Conservation (phyloP, 768 basidiomycete genomes). For the Auriculariales sp. region DNA sequence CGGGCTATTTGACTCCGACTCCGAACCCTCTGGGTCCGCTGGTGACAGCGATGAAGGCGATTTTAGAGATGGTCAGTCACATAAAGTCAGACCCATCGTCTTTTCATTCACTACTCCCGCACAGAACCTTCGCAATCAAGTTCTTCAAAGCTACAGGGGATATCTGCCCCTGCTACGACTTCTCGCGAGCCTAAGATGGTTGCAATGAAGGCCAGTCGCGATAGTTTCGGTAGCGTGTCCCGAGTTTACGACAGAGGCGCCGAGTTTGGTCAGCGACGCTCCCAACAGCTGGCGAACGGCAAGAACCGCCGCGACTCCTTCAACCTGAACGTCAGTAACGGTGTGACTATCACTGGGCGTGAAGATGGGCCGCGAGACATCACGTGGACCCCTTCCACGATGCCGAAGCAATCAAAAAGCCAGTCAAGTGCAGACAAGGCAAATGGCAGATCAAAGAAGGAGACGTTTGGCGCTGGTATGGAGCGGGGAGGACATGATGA, state of each 20-base stretch:
- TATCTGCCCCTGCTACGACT: not conserved
- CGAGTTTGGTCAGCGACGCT: conserved; percentile 5
- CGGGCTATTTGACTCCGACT: conserved; percentile 15
- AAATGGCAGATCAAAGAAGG: conserved; percentile 37
- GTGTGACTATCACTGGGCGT: conserved; percentile 8
- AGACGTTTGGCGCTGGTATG: conserved; percentile 78
- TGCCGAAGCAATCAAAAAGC: conserved; percentile 16
- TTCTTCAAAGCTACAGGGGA: not conserved
- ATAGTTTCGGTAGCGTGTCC: not conserved
- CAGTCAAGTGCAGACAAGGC: conserved; percentile 21
- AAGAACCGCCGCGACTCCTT: conserved; percentile 31
- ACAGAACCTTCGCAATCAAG: not conserved
- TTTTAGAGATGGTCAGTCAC: conserved; percentile 4
- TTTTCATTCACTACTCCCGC: not conserved
- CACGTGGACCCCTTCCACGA: conserved; percentile 56
- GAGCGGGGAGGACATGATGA: conserved; percentile 56
- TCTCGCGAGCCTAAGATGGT: not conserved
- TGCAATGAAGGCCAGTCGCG: not conserved
- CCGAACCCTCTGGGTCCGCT: conserved; percentile 12
- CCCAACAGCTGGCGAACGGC: conserved; percentile 27
- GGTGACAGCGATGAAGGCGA: conserved; percentile 11
- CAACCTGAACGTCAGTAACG: conserved; percentile 12
- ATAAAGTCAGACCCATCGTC: not conserved
- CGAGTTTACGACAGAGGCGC: not conserved
- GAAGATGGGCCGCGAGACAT: conserved; percentile 65